A percentile compares a stretch with the other conserved stretches of the same genome.
Conservation (phyloP, 73 alveolate species). For the Paramecium pentaurelia region DNA sequence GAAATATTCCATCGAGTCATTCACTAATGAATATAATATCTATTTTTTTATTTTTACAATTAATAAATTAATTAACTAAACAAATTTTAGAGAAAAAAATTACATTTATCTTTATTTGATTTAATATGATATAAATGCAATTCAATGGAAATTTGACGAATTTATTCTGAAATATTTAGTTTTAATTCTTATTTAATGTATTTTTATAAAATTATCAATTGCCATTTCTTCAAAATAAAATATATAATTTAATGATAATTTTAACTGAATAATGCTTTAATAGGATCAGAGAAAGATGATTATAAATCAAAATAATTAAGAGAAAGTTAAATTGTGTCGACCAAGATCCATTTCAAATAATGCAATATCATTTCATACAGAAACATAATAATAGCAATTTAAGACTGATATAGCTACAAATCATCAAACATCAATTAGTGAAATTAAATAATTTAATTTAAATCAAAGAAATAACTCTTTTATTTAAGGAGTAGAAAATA, state of each 20-base stretch:
- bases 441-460: background rate
- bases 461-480: background rate
- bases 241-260: background rate
- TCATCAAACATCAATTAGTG: background rate
- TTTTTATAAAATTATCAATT: background rate
- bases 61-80: too few relatives aligned
- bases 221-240: background rate
- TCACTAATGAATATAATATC: background rate
- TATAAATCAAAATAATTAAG: background rate
- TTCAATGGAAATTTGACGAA: too few relatives aligned
- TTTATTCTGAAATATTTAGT: too few relatives aligned
- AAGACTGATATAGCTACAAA: background rate
- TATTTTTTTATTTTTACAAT: background rate
- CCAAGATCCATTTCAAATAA: background rate
- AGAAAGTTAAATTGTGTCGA: background rate
- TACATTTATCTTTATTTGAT: too few relatives aligned
- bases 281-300: background rate
- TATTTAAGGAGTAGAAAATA: background rate
- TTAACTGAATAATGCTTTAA: background rate
- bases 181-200: background rate
- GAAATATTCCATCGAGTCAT: background rate
- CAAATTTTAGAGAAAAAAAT: too few relatives aligned
- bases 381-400: background rate
- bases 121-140: too few relatives aligned
- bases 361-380: background rate